Evolutionary conservation across 805 yeast species (phyloP).

Genomic region (Lachancea meyersii): DNA sequence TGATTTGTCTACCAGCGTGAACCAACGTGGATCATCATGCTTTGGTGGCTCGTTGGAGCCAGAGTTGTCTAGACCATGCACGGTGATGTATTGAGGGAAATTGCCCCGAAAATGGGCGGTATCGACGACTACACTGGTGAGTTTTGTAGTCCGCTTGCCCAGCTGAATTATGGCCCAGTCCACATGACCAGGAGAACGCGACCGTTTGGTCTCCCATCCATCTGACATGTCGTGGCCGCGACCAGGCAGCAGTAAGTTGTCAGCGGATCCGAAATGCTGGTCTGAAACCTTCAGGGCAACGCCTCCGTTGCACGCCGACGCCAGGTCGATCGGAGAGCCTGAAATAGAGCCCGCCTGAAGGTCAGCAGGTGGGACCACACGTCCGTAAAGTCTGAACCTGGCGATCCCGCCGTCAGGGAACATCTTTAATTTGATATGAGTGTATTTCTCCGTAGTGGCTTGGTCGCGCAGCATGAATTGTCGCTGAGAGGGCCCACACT

Average conservation of each 20-base stretch:
- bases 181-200: conserved; percentile 73
- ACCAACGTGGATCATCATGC: conserved; percentile 51
- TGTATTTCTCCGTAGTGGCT: conserved; percentile 57
- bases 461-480: conserved; percentile 67
- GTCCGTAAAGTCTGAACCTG: conserved; percentile 83
- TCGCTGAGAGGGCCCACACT: conserved; percentile 85
- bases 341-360: neutral
- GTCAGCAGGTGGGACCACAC: conserved; percentile 51
- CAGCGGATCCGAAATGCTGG: conserved; percentile 92
- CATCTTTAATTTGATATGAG: conserved; percentile 82
- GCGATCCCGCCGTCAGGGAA: conserved; percentile 99
- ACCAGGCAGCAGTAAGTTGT: conserved; percentile 84
- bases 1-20: conserved; percentile 52
- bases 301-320: conserved; percentile 82
- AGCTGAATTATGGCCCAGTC: conserved; percentile 88
- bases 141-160: conserved; percentile 52
- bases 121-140: conserved; percentile 64
- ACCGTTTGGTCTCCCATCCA: conserved; percentile 96
- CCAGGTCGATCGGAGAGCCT: conserved; percentile 50
- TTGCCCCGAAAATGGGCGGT: conserved; percentile 95
- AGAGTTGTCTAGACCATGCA: conserved; percentile 52
- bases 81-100: conserved; percentile 73
- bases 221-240: conserved; percentile 95
- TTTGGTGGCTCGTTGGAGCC: conserved; percentile 36
- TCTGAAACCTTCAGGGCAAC: conserved; percentile 78